Percentiles rank a stretch among this genome's conserved stretches.
Conservation (phyloP, 352 stramenopile genomes). For the Globisporangium abappressorium region DNA sequence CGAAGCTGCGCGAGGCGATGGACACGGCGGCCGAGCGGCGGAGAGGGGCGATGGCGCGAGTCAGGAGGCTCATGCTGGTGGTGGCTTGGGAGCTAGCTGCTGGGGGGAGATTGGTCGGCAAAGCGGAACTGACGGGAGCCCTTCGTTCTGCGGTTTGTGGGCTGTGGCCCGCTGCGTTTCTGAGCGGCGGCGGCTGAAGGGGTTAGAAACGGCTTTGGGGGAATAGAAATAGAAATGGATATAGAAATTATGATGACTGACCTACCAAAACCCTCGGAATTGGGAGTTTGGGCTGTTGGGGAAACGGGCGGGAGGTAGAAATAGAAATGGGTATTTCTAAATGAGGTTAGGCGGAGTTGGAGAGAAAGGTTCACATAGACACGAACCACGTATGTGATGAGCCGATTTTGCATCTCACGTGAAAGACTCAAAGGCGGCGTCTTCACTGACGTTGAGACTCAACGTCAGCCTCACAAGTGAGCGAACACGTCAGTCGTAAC, state of each 20-base stretch:
- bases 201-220: conserved; percentile 2
- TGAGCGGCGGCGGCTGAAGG: conserved; percentile 4
- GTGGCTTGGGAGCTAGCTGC: neutral
- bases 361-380: neutral
- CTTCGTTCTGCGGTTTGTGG: conserved; percentile 15
- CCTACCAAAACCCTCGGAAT: neutral
- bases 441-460: neutral
- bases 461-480: no score
- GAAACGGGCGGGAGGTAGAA: conserved; percentile 9
- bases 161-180: conserved; percentile 13
- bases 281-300: neutral
- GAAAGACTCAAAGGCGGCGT: neutral
- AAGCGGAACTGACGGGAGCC: conserved; percentile 23
- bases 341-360: neutral
- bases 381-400: neutral
- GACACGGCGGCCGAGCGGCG: conserved; percentile 34
- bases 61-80: conserved; percentile 43
- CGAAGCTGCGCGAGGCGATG: conserved; percentile 47
- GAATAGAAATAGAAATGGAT: conserved; percentile 7
- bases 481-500: no score
- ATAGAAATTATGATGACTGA: neutral
- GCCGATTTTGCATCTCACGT: neutral
- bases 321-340: conserved; percentile 14
- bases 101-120: conserved; percentile 14
- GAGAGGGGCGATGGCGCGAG: conserved; percentile 50